Evolutionary conservation across 139 green algal species (phyloP), one percentile per base, ranked within the genome.

Genomic region (Chlamydomonas incerta): DNA sequence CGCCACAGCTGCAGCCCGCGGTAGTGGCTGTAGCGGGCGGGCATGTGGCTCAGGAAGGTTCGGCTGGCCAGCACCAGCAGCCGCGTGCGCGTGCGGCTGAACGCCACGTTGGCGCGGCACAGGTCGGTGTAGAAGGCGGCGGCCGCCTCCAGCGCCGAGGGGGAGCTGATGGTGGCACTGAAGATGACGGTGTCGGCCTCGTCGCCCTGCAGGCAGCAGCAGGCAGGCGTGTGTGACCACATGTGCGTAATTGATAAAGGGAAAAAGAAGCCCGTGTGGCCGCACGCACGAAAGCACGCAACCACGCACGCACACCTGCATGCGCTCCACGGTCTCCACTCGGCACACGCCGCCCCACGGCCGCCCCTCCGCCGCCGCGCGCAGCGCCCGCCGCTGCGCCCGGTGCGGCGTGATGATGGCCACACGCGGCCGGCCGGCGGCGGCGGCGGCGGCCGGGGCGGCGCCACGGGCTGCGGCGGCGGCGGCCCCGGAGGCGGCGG

Each of bases 341-440:
- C 55, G 80, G 60, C 82, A 66, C 34, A 18, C 29, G 23, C 50
- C 47, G 31, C 50, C 47, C 68, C 62, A 55, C 20, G 31, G 41
- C 13, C 23, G 72, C 23, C 35, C 62, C 58, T 23, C 10, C 29
- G 72, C 47, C 58, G 58, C 26, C 14, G 33, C 62, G 55, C n/a
- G 9, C 70, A 87, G 62, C 41, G 72, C 72, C 33, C 60, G 55
- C 58, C 46, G 31, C 82, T 87, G 82, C 11, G 72, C 71, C 31
- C 82, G 31, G 31, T 82, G 82, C 24, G 82, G 82, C 35, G 58
- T 82, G 55, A 87, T 74, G 26, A 87, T 31, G 10, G 62, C 82
- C 46, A 87, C 82, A 18, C 23, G 11, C 46, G 65, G 65, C 31
- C 29, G 73, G 4, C 2, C 33, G 3, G 17, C 70, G 11, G 18